A percentile compares a stretch with the other conserved stretches of the same genome.
phyloP scores from a whole-genome alignment of 73 alveolate species.

The Diophrys appendiculata region DNA sequence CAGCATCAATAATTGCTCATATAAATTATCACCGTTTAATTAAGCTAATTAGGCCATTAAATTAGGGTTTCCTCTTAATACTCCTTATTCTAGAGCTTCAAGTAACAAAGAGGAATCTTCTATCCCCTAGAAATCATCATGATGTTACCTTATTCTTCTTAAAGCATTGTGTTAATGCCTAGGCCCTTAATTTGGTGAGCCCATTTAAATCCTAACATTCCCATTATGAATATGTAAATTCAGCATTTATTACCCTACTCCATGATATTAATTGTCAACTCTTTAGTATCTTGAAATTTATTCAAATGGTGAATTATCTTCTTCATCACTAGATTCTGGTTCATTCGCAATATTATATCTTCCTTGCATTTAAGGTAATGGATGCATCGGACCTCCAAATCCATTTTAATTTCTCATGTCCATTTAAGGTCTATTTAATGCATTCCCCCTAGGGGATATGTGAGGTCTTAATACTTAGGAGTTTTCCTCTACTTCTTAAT shows the following conservation, averaged over 20 bases:
- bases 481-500: not conserved
- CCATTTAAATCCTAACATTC: not conserved
- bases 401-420: not conserved
- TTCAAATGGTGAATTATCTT: not conserved
- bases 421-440: not conserved
- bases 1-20: constrained; percentile 26
- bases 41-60: not conserved
- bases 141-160: too few relatives aligned
- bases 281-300: not conserved
- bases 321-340: not conserved
- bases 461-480: not conserved
- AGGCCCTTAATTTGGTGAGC: not conserved
- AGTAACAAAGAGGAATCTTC: not conserved
- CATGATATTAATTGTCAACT: not conserved
- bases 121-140: not conserved
- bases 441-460: not conserved
- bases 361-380: too few relatives aligned
- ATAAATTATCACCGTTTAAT: not conserved
- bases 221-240: not conserved
- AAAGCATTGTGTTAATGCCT: too few relatives aligned
- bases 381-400: not conserved
- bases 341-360: too few relatives aligned
- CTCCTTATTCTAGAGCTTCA: too few relatives aligned
- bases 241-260: too few relatives aligned
- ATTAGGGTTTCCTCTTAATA: not conserved